These are phyloP conservation scores for Tritrichomonas musculus DNA, from an alignment of 208 protist genomes.

Conservation along the genomic window DNA sequence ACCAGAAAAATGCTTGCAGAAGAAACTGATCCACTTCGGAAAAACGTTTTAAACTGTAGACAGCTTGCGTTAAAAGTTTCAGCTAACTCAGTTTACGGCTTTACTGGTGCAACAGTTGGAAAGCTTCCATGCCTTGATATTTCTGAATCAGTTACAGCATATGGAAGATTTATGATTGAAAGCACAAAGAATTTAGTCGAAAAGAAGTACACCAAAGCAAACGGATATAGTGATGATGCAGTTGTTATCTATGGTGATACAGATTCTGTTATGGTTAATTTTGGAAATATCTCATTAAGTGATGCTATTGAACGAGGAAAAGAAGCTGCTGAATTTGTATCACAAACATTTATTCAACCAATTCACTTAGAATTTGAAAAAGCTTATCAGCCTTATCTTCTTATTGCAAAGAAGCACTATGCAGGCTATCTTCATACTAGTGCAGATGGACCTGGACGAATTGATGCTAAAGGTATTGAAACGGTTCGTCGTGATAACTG, in stretches of 20 bases:
- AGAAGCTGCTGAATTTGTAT: constrained; percentile 79
- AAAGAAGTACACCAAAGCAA: constrained; percentile 64
- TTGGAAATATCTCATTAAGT: constrained; percentile 38
- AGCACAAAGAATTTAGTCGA: constrained; percentile 80
- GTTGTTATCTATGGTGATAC: constrained; percentile 98
- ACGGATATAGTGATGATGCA: constrained; percentile 76
- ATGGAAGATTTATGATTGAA: constrained; percentile 95
- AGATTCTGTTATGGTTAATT: constrained; percentile 96
- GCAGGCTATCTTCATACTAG: constrained; percentile 85
- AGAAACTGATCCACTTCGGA: constrained; percentile 55
- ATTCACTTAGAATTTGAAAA: constrained; percentile 99
- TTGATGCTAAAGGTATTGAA: constrained; percentile 86
- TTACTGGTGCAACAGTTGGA: constrained; percentile 94
- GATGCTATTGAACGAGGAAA: constrained; percentile 54
- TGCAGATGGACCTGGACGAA: constrained; percentile 76
- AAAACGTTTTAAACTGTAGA: constrained; percentile 80
- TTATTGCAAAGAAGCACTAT: constrained; percentile 99
- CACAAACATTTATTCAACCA: constrained; percentile 71
- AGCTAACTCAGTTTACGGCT: constrained; percentile 99
- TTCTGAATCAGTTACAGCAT: constrained; percentile 82
- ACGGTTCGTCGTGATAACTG: constrained; percentile 97
- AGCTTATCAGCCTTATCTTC: constrained; percentile 94
- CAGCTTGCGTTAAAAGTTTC: constrained; percentile 90
- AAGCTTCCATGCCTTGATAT: constrained; percentile 95
- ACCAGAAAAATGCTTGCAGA: constrained; percentile 69